Percentiles rank a stretch among this genome's conserved stretches.
Conservation (phyloP, 129 eudicot species). For the Flaveria ramosissima region DNA sequence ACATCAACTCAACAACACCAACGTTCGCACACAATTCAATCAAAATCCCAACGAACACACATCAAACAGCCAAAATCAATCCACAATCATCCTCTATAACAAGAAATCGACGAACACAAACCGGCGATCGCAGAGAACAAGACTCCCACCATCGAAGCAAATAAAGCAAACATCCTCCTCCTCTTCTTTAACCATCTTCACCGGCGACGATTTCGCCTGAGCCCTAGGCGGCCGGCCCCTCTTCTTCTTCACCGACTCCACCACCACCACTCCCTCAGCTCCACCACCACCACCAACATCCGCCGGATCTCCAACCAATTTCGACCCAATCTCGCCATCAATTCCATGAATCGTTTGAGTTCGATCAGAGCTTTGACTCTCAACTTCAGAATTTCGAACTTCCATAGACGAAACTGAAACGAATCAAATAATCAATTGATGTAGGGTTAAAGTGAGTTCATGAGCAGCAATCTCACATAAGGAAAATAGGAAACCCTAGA, state of each 20-base stretch:
- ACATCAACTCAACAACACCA: not conserved
- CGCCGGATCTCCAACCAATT: conserved; percentile 42
- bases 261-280: conserved; percentile 16
- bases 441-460: not conserved
- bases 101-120: conserved; percentile 36
- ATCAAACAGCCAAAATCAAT: conserved; percentile 10
- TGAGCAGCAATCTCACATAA: not conserved
- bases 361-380: conserved; percentile 34
- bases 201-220: conserved; percentile 46
- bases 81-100: not conserved
- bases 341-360: conserved; percentile 28
- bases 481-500: conserved; percentile 45
- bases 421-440: conserved; percentile 12
- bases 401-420: conserved; percentile 23
- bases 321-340: conserved; percentile 24
- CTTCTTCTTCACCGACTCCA: conserved; percentile 54
- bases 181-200: conserved; percentile 51
- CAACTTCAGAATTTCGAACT: conserved; percentile 34
- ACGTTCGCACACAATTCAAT: conserved; percentile 15
- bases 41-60: conserved; percentile 11
- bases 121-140: conserved; percentile 89
- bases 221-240: conserved; percentile 77
- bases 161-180: conserved; percentile 88
- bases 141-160: conserved; percentile 92
- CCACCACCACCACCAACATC: conserved; percentile 11